Base-by-base conservation (phyloP, 2,329 filamentous ascomycete genomes). In the Fusarium sp. region DNA sequence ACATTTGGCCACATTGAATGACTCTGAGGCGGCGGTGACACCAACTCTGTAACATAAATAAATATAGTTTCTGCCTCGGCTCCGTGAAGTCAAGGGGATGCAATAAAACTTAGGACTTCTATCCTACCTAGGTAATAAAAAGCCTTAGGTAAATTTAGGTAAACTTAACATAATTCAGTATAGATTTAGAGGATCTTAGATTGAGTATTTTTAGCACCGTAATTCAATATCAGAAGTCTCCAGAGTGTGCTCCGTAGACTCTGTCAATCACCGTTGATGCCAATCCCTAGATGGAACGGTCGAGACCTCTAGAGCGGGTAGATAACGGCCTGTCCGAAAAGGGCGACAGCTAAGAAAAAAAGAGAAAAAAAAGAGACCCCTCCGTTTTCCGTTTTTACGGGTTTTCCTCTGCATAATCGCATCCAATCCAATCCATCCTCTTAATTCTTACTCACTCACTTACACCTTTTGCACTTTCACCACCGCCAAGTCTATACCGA, bases 321-420 rank as follows among this genome's bases (percentile, higher is more conserved):
- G 73, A 75, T 75, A 75, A 71, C 70, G 73, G 70, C 50, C 42
- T 44, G 55, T 36, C 67, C 66, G 51, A 70, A 70, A 65, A 58
- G 56, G 42, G 73, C 38, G 66, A 75, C 66, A 72, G 39, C 30
- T 35, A n/a, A 66, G 20, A 30, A 11, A 22, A 6, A 48, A 41
- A 44, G 44, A 54, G 32, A 47, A 42, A 56, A 56, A 48, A 51
- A 56, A 26, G 24, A 26, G 66, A 45, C 54, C 55, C 32, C 66
- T 67, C 72, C 69, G 64, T 71, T 75, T 75, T 75, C 73, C 63
- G 69, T 69, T 69, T 63, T 74, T 42, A 41, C 35, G 35, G 51
- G 4, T n/a, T 55, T 55, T 55, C 51, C 54, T 54, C 51, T 55
- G 63, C 69, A 58, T 60, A 53, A 65, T 70, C 45, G 48, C 64